Evolutionary conservation across 345 rosid genomes (phyloP).

Genomic region (Lepidium didymum): DNA sequence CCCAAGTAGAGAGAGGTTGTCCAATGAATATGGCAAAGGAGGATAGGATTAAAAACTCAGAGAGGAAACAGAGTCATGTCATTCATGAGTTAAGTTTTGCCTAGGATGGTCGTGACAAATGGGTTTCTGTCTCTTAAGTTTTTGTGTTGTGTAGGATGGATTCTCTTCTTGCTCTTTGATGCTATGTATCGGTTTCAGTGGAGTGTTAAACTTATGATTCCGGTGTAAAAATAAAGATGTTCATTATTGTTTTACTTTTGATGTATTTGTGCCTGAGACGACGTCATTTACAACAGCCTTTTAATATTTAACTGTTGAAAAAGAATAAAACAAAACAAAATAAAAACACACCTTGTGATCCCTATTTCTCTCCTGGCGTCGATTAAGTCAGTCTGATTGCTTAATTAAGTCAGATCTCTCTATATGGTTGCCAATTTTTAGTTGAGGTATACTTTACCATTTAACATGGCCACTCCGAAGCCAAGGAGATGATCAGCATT

Average conservation of each 20-base stretch:
- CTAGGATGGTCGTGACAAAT: neutral
- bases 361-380: no score
- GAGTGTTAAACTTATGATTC: neutral
- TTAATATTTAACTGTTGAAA: no score
- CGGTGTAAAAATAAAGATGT: neutral
- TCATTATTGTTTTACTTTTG: neutral
- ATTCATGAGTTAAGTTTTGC: neutral
- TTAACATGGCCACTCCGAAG: no score
- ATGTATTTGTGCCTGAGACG: neutral
- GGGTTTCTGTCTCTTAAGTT: neutral
- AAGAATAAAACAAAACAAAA: no score
- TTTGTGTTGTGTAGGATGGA: neutral
- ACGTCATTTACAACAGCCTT: no score
- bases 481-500: slow-evolving; percentile 10
- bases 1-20: neutral
- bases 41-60: neutral
- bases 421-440: no score
- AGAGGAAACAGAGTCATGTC: neutral
- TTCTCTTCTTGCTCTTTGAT: neutral
- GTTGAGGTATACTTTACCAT: no score
- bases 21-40: neutral
- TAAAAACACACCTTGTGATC: no score
- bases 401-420: no score
- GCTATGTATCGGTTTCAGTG: neutral
- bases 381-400: no score